phyloP scores from a whole-genome alignment of 2,329 filamentous ascomycete genomes.

The Drechslerella stenobrocha region DNA sequence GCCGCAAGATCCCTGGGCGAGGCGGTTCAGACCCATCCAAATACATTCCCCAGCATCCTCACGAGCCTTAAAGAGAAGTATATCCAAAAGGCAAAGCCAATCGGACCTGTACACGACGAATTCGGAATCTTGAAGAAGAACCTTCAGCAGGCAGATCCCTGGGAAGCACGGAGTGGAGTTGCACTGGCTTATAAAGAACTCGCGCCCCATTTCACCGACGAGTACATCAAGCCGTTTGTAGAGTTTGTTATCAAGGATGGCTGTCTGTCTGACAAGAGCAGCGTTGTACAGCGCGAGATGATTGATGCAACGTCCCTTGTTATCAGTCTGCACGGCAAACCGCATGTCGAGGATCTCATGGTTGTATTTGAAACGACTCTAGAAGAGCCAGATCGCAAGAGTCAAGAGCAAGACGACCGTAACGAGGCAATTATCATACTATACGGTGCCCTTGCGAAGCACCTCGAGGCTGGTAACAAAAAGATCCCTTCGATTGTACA shows the following conservation, averaged over 20 bases:
- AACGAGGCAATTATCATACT: slow-evolving; percentile 98
- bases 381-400: slow-evolving; percentile 80
- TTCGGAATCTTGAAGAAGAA: slow-evolving; percentile 89
- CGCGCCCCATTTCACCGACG: slow-evolving; percentile 68
- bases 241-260: slow-evolving; percentile 82
- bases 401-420: slow-evolving; percentile 79
- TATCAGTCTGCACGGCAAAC: slow-evolving; percentile 78
- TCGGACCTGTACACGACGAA: slow-evolving; percentile 80
- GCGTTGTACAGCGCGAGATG: slow-evolving; percentile 81
- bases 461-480: slow-evolving; percentile 79
- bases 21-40: slow-evolving; percentile 65
- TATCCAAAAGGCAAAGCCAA: slow-evolving; percentile 75
- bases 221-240: slow-evolving; percentile 75
- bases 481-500: slow-evolving; percentile 88
- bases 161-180: slow-evolving; percentile 88
- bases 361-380: slow-evolving; percentile 83
- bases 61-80: slow-evolving; percentile 71
- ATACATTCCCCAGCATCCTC: slow-evolving; percentile 67
- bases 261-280: slow-evolving; percentile 80
- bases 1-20: slow-evolving; percentile 80
- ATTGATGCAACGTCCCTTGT: slow-evolving; percentile 81
- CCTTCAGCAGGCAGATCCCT: slow-evolving; percentile 80
- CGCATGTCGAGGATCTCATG: slow-evolving; percentile 87
- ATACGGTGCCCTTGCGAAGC: slow-evolving; percentile 88
- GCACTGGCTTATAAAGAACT: slow-evolving; percentile 85